Percentiles rank a stretch among this genome's conserved stretches.
These are phyloP conservation scores for Boletus smithii DNA, from an alignment of 1,284 basidiomycete genomes.

Conservation along the genomic window DNA sequence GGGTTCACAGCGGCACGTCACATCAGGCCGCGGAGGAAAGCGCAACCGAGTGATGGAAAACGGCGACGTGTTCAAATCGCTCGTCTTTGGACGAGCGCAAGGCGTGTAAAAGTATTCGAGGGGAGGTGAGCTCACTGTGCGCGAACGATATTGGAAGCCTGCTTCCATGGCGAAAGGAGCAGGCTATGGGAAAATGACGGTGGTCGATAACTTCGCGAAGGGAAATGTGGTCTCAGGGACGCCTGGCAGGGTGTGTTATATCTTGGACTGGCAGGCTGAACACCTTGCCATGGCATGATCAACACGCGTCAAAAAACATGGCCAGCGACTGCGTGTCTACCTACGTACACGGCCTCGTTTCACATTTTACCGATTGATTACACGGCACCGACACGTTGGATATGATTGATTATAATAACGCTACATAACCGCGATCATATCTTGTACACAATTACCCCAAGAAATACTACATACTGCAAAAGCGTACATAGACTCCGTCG, in stretches of 20 bases:
- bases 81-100: slow-evolving; percentile 25
- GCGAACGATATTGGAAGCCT: slow-evolving; percentile 30
- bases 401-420: slow-evolving; percentile 14
- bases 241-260: slow-evolving; percentile 25
- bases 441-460: slow-evolving; percentile 7
- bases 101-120: slow-evolving; percentile 18
- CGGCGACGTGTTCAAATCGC: slow-evolving; percentile 14
- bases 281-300: slow-evolving; percentile 34
- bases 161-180: slow-evolving; percentile 26
- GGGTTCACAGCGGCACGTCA: slow-evolving; percentile 24
- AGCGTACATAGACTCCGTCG: slow-evolving; percentile 3
- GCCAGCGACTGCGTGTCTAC: slow-evolving; percentile 21
- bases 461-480: slow-evolving; percentile 10
- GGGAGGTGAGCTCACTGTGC: slow-evolving; percentile 18
- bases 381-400: slow-evolving; percentile 33
- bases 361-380: slow-evolving; percentile 7
- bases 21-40: slow-evolving; percentile 23
- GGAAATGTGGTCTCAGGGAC: slow-evolving; percentile 20
- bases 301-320: slow-evolving; percentile 30
- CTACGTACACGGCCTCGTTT: slow-evolving; percentile 33
- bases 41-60: slow-evolving; percentile 21
- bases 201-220: slow-evolving; percentile 15
- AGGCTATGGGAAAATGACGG: background rate
- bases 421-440: slow-evolving; percentile 17
- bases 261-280: slow-evolving; percentile 26